These are phyloP conservation scores for Ogataea thermomethanolica DNA, from an alignment of 805 yeast species.

Conservation along the genomic window DNA sequence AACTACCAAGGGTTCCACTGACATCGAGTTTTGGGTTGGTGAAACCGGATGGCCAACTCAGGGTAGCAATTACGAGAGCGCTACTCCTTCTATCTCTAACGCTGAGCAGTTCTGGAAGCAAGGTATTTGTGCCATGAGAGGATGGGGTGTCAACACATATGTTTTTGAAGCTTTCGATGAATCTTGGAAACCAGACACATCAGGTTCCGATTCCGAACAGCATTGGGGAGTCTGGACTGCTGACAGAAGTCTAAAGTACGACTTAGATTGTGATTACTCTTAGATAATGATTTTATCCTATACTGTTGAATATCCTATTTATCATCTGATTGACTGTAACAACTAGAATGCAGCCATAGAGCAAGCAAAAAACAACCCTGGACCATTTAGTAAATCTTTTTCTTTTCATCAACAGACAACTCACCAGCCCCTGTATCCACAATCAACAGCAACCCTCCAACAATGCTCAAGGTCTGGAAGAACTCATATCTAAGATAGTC, in stretches of 20 bases:
- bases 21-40: slow-evolving; percentile 90
- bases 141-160: slow-evolving; percentile 91
- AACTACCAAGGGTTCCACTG: slow-evolving; percentile 79
- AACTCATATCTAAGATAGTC: slow-evolving; percentile 90
- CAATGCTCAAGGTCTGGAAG: slow-evolving; percentile 90
- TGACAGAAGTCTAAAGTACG: slow-evolving; percentile 42
- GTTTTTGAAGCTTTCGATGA: slow-evolving; percentile 96
- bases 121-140: slow-evolving; percentile 90
- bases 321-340: not conserved
- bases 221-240: slow-evolving; percentile 90
- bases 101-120: slow-evolving; percentile 83
- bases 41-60: slow-evolving; percentile 97
- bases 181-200: slow-evolving; percentile 90
- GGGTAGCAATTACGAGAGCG: slow-evolving; percentile 66
- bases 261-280: slow-evolving; percentile 44
- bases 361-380: not conserved
- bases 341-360: slow-evolving; percentile 1
- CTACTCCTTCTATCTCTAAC: slow-evolving; percentile 67
- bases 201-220: slow-evolving; percentile 85
- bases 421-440: slow-evolving; percentile 97
- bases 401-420: slow-evolving; percentile 89
- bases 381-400: slow-evolving; percentile 66
- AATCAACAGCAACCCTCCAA: slow-evolving; percentile 87
- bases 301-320: slow-evolving; percentile 1
- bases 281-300: slow-evolving; percentile 14